A percentile compares a stretch with the other conserved stretches of the same genome.
phyloP scores from a whole-genome alignment of 1,139 yeast genomes.

The Yamadazyma triangularis region DNA sequence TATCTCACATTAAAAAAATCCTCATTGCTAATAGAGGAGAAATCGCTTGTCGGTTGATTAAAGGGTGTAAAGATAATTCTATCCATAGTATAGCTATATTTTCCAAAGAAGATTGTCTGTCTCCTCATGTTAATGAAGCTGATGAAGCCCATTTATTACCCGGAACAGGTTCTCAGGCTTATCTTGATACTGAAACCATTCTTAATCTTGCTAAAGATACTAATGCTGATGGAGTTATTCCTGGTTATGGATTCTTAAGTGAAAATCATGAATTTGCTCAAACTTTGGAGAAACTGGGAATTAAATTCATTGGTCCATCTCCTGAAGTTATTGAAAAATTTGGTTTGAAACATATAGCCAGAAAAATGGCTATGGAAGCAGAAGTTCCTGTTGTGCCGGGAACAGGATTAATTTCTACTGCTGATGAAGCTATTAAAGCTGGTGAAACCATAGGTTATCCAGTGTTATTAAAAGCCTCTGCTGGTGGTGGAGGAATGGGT shows the following conservation, averaged over 20 bases:
- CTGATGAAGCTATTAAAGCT: conserved; percentile 1
- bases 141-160: conserved; percentile 4
- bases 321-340: conserved; percentile 4
- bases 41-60: conserved; percentile 5
- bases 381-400: conserved; percentile 6
- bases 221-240: conserved; percentile 39
- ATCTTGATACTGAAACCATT: conserved; percentile 4
- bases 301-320: conserved; percentile 4
- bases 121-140: conserved; percentile 4
- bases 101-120: conserved; percentile 3
- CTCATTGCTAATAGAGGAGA: conserved; percentile 6
- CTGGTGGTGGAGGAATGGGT: conserved; percentile 7
- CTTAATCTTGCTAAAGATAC: conserved; percentile 6
- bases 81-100: conserved; percentile 3
- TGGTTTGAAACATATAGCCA: conserved; percentile 6
- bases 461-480: conserved; percentile 6
- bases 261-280: conserved; percentile 4
- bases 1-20: conserved; percentile 1
- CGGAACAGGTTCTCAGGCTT: conserved; percentile 2
- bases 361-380: conserved; percentile 4
- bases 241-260: conserved; percentile 34
- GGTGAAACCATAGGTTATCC: conserved; percentile 5
- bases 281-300: conserved; percentile 1
- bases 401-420: conserved; percentile 2
- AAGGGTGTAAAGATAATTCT: conserved; percentile 3